Base-by-base conservation (phyloP, 805 yeast species). In the Deakozyma indianensis region DNA sequence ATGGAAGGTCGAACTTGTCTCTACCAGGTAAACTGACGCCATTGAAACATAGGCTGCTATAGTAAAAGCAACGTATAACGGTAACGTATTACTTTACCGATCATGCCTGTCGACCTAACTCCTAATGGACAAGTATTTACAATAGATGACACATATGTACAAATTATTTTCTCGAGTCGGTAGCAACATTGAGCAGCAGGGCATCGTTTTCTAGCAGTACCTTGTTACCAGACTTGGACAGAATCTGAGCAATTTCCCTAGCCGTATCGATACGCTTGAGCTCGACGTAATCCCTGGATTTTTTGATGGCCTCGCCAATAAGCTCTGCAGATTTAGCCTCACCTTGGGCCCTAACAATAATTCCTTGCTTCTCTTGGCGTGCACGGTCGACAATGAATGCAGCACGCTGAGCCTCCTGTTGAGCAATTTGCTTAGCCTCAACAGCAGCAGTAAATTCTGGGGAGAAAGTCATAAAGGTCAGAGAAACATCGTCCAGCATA, bases 401-500 rank as follows among this genome's bases (percentile, higher is more conserved):
- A 5, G 98, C 97, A 64, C 95, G 80, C 68, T 92, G 96, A 20
- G 98, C 97, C 62, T 92, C 98, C 71, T 92, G 98, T 66, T 92
- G 98, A 23, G 98, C 97, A 66, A 92, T 92, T 70, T 92, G 98
- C 67, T 92, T 92, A 48, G 96, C 95, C 69, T 92, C 98, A 46
- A 92, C 98, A 3, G 97, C 97, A 41, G 83, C 79, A 38, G 97
- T 88, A 64, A 92, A 92, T 65, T 92, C 98, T 23, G 98, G 98
- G 2, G 95, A 83, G 64, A 92, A 92, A 1, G 96, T 85, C 97
- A 92, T 92, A 56, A 70, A 86, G 2, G 98, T 92, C 58, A 92
- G 76, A 4, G 98, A 92, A 41, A 92, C 98, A 66, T 92, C 98
- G 63, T 92, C 98, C 56, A 92, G 73, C 50, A 75, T 61, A 51